Percentiles rank a stretch among this genome's conserved stretches.
Conservation (phyloP, 2,329 filamentous ascomycete genomes). For the Chaetomiaceae sp. region DNA sequence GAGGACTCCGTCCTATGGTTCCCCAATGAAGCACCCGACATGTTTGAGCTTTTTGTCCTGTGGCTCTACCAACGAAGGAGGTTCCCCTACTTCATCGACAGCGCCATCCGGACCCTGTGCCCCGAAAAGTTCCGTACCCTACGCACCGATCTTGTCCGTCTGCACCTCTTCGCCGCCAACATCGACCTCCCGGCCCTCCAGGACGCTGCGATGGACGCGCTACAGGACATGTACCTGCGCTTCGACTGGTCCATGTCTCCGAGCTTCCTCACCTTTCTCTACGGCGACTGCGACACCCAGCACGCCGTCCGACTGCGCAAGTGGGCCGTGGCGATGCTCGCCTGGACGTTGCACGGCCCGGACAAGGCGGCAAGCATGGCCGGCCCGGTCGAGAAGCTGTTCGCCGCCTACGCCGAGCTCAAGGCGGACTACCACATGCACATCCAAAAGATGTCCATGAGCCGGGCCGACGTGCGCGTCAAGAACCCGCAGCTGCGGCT, state of each 20-base stretch:
- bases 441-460: conserved; percentile 48
- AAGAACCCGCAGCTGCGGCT: conserved; percentile 60
- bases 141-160: conserved; percentile 53
- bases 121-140: conserved; percentile 31
- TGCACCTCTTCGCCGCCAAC: conserved; percentile 54
- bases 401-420: conserved; percentile 44
- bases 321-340: conserved; percentile 58
- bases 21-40: conserved; percentile 45
- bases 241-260: conserved; percentile 56
- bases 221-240: conserved; percentile 56
- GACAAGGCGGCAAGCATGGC: conserved; percentile 22
- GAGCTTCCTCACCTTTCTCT: conserved; percentile 48
- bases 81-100: conserved; percentile 43
- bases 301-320: conserved; percentile 51
- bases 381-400: conserved; percentile 40
- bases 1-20: conserved; percentile 33
- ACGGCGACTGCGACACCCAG: conserved; percentile 48
- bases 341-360: conserved; percentile 46
- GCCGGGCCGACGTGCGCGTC: conserved; percentile 48
- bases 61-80: conserved; percentile 46
- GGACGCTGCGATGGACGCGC: conserved; percentile 53
- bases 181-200: conserved; percentile 49
- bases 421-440: conserved; percentile 49
- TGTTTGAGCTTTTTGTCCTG: conserved; percentile 51
- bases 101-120: conserved; percentile 30